phyloP scores from a whole-genome alignment of 345 rosid species.

The Fremontodendron californicum region DNA sequence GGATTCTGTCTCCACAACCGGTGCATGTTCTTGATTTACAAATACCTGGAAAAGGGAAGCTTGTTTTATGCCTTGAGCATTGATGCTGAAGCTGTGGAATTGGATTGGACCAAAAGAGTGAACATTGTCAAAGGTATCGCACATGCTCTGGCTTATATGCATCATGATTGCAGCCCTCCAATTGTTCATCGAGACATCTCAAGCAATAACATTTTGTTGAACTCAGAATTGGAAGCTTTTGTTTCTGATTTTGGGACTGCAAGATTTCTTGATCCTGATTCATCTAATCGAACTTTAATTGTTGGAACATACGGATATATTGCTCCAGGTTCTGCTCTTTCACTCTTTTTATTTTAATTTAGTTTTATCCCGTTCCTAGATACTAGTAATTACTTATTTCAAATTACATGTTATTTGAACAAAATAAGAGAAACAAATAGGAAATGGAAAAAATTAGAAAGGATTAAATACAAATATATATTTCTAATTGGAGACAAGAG shows the following conservation, averaged over 20 bases:
- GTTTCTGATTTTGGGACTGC: slow-evolving; percentile 24
- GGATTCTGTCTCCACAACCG: slow-evolving; percentile 13
- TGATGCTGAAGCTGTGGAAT: background rate
- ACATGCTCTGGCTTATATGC: slow-evolving; percentile 19
- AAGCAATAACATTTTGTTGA: slow-evolving; percentile 16
- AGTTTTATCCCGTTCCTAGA: background rate
- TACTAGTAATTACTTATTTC: background rate
- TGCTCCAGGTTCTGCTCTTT: slow-evolving; percentile 11
- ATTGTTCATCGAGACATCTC: slow-evolving; percentile 23
- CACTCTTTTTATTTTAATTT: background rate
- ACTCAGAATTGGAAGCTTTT: slow-evolving; percentile 10
- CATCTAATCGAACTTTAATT: background rate
- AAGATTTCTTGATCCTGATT: slow-evolving; percentile 6
- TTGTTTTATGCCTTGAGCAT: background rate
- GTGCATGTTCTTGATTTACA: slow-evolving; percentile 13
- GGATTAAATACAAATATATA: background rate
- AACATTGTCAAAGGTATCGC: slow-evolving; percentile 5
- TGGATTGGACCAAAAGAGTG: slow-evolving; percentile 20
- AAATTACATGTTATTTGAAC: background rate
- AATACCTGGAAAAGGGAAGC: slow-evolving; percentile 9
- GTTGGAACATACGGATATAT: slow-evolving; percentile 13
- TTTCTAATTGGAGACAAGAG: no score
- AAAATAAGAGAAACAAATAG: background rate
- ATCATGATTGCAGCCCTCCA: slow-evolving; percentile 12
- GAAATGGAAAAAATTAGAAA: background rate